A percentile compares a stretch with the other conserved stretches of the same genome.
These are phyloP conservation scores for Bryoerythrophyllum caledonicum DNA, from an alignment of 225 moss, liverwort and hornwort genomes.

Conservation along the genomic window DNA sequence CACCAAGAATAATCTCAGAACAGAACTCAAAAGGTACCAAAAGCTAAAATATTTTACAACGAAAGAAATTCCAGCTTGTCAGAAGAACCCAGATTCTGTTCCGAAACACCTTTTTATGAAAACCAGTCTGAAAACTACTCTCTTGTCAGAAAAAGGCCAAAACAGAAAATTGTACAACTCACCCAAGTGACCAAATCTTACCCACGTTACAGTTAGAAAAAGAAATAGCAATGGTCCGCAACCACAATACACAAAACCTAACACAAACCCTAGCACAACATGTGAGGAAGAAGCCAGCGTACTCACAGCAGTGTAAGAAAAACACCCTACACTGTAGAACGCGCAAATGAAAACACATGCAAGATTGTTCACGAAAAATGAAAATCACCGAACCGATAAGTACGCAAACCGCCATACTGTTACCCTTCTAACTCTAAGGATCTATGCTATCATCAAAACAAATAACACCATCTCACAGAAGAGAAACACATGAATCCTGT, in stretches of 20 bases:
- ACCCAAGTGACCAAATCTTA: not conserved
- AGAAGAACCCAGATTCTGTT: too few species aligned
- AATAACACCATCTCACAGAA: not conserved
- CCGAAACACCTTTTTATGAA: too few species aligned
- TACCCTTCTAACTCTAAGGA: not conserved
- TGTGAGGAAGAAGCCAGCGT: not conserved
- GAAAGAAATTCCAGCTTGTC: too few species aligned
- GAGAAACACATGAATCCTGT: slow-evolving; percentile 1
- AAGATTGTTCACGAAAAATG: not conserved
- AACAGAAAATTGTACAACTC: not conserved
- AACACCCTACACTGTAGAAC: not conserved
- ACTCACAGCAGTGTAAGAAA: not conserved
- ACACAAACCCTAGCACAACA: not conserved
- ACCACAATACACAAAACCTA: not conserved
- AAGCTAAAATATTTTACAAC: too few species aligned
- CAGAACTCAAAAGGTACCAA: too few species aligned
- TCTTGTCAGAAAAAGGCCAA: too few species aligned
- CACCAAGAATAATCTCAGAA: too few species aligned
- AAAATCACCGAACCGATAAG: not conserved
- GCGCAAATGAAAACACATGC: not conserved
- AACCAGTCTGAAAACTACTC: too few species aligned
- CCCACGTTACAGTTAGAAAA: not conserved
- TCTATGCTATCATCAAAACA: not conserved
- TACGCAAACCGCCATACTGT: not conserved
- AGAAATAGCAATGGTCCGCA: not conserved